These are phyloP conservation scores for Ailanthus altissimus DNA, from an alignment of 345 rosid species.

Conservation along the genomic window DNA sequence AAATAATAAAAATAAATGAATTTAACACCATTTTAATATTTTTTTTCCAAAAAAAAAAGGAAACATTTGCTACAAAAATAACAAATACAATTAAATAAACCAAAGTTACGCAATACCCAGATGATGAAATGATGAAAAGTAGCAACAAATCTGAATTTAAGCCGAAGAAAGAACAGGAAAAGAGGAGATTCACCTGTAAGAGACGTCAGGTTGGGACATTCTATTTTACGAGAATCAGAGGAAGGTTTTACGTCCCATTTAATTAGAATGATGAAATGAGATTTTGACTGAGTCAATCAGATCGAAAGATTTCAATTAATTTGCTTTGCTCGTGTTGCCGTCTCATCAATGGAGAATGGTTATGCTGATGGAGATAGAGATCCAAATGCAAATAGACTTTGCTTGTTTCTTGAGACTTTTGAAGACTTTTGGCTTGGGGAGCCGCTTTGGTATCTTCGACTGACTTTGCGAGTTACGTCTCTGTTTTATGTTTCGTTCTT, in stretches of 20 bases:
- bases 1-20: not conserved
- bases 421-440: not conserved
- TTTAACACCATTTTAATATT: not conserved
- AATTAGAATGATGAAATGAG: not conserved
- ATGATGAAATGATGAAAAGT: not conserved
- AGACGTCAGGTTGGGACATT: conserved; percentile 55
- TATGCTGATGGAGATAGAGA: too few relatives aligned
- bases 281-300: not conserved
- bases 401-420: too few relatives aligned
- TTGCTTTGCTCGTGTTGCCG: not conserved
- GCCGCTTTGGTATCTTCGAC: not conserved
- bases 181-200: conserved; percentile 42
- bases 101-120: not conserved
- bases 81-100: not conserved
- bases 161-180: not conserved
- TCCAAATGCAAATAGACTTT: too few relatives aligned
- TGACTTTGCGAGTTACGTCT: not conserved
- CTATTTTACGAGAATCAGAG: conserved; percentile 28
- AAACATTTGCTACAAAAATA: not conserved
- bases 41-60: not conserved
- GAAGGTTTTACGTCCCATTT: conserved; percentile 25
- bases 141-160: not conserved
- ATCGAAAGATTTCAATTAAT: not conserved
- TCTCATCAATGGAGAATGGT: not conserved
- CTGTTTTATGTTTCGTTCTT: not conserved